phyloP scores from a whole-genome alignment of 768 basidiomycete genomes.

The Rhodotorula babjevae region DNA sequence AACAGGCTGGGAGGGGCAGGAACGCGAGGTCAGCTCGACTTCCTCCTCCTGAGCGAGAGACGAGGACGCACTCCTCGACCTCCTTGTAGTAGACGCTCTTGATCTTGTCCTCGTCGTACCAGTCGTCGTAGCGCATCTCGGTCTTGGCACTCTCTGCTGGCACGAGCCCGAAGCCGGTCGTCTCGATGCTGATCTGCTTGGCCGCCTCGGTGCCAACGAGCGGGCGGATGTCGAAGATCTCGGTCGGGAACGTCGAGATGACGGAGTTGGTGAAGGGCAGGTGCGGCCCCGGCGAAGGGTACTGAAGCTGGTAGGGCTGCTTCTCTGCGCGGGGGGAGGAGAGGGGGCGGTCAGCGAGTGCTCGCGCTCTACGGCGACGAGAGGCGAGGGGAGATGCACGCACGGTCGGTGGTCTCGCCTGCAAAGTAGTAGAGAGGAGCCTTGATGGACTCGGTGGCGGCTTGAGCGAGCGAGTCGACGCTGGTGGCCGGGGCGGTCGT shows the following conservation, averaged over 20 bases:
- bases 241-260: background rate
- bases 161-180: conserved; percentile 53
- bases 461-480: background rate
- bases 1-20: conserved; percentile 47
- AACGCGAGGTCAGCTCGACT: background rate
- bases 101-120: conserved; percentile 57
- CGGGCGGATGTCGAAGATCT: conserved; percentile 36
- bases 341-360: no score
- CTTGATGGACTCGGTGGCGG: background rate
- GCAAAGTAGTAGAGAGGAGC: conserved; percentile 1
- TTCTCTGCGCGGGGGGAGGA: background rate
- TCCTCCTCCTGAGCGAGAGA: no score
- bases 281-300: conserved; percentile 6
- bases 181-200: conserved; percentile 46
- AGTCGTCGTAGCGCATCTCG: conserved; percentile 48
- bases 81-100: conserved; percentile 60
- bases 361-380: no score
- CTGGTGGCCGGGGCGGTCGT: background rate
- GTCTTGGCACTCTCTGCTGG: conserved; percentile 42
- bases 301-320: conserved; percentile 19
- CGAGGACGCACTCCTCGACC: conserved; percentile 49
- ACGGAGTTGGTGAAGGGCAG: conserved; percentile 21
- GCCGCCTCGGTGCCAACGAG: conserved; percentile 22
- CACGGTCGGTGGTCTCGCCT: background rate
- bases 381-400: background rate